Base-by-base conservation (phyloP, 805 yeast genomes). In the Tetrapisispora namnaoensis region DNA sequence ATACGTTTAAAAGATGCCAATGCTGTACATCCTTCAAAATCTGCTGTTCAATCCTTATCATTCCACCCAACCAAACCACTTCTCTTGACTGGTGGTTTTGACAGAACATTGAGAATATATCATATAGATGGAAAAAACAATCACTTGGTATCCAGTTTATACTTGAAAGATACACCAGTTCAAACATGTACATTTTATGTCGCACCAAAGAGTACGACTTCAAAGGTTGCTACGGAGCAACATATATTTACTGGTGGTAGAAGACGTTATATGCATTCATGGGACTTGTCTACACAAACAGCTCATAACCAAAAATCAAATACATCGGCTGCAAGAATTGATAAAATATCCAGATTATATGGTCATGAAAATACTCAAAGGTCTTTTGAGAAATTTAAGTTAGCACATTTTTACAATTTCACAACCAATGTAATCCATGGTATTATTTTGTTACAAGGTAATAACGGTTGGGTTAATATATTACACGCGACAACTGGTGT, bases 111-210 rank as follows among this genome's bases (percentile, higher is more conserved):
- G 48, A 75, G 99, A 56, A 73, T 93, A 14, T 93, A 82, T 65
- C 95, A 91, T 61, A 79, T 90, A 45, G 98, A 93, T 64, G 97
- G 98, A 16, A 86, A 84, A 59, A 63, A 68, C 50, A 93, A 93
- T 62, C 79, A 79, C 51, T 69, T 91, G 37, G 95, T 90, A 32
- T 83, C 96, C 4, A 82, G 95, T 41, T 70, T 91, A 52, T 87
- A 83, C 65, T 72, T 93, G 48, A 77, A 82, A 46, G 81, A 86
- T 53, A 76, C 87, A 11, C 96, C 98, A 4, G 75, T 93, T 43
- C 85, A 83, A 55, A 76, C 86, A 0, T 90, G 95, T 55, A 43
- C 59, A 7, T 64, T 66, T 38, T 66, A 65, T 47, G 59, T 61
- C 7, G 52, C 65, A 3, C 57, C 58, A 35, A 46, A 48, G 14